Evolutionary conservation across 345 rosid genomes (phyloP), one percentile per base, ranked within the genome.

Genomic region (Laguncularia racemosa): DNA sequence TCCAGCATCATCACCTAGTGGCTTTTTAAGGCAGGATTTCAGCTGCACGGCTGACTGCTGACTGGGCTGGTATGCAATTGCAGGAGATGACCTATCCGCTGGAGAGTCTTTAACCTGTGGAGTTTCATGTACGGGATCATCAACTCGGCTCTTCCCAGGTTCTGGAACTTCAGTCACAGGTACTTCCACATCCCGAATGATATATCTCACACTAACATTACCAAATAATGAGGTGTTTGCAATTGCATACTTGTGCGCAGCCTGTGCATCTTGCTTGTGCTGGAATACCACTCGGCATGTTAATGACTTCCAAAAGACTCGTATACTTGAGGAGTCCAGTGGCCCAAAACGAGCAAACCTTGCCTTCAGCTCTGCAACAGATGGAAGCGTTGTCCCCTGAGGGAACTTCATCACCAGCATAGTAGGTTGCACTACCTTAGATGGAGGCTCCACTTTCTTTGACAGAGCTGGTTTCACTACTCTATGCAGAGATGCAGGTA

Each of bases 351-450:
- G 88, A 59, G 95, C 97, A 61, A 95, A 83, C 62, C 81, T 90
- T 15, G 99, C 99, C 76, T 95, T 95, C 17, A 95, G 74, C 76
- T 85, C 76, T 3, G 97, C 82, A 21, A 67, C 80, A 28, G 99
- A 95, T 18, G 99, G 99, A 61, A 95, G 97, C 28, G 92, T 81
- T 28, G 91, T 78, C 58, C 71, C 71, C 1, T 87, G 97, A 67
- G 97, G 96, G 59, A 95, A 95, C 70, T 88, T 95, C 93, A 95
- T 88, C 65, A 95, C 90, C 73, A 95, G 85, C 96, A 95, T 87
- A 8, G 99, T 95, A 44, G 95, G 99, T 71, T 88, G 84, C n/a
- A 76, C 79, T 15, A 80, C 84, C 69, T 75, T 84, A 2, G 73
- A 57, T 16, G 60, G 76, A 54, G 58, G 72, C 52, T 74, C 83